Conservation (phyloP, 371 early-diverging fungal genomes). For the Syncephalis fuscata region DNA sequence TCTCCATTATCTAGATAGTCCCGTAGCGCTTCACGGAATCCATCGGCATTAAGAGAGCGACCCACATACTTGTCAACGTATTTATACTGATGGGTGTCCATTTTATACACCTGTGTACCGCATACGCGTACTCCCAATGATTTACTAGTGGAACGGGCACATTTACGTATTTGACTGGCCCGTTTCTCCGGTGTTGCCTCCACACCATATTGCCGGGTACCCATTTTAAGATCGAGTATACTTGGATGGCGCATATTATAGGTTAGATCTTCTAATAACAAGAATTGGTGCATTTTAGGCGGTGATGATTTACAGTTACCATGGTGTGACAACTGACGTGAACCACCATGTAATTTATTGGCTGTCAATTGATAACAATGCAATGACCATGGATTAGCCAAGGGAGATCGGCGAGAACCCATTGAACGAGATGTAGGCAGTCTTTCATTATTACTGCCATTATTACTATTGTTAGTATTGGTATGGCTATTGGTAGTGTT, state of each 20-base stretch:
- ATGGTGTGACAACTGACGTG: conserved; percentile 5
- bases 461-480: neutral
- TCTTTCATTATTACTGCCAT: neutral
- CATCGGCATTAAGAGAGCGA: conserved; percentile 50
- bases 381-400: conserved; percentile 29
- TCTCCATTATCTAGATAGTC: conserved; percentile 67
- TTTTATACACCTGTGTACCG: conserved; percentile 75
- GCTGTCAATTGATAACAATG: conserved; percentile 15
- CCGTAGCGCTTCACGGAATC: conserved; percentile 51
- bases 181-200: conserved; percentile 68
- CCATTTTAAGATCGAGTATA: conserved; percentile 95
- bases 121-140: conserved; percentile 85
- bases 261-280: conserved; percentile 85
- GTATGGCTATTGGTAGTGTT: neutral
- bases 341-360: conserved; percentile 12
- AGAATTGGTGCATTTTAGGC: conserved; percentile 20
- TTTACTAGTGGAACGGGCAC: conserved; percentile 77
- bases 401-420: conserved; percentile 9
- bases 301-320: no score
- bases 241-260: conserved; percentile 74
- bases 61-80: conserved; percentile 91
- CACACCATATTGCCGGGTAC: conserved; percentile 90
- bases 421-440: conserved; percentile 11
- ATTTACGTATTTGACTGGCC: conserved; percentile 72
- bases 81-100: conserved; percentile 30